A percentile compares a stretch with the other conserved stretches of the same genome.
Conservation (phyloP, 1,284 basidiomycete species). For the Pulveroboletus sp. region DNA sequence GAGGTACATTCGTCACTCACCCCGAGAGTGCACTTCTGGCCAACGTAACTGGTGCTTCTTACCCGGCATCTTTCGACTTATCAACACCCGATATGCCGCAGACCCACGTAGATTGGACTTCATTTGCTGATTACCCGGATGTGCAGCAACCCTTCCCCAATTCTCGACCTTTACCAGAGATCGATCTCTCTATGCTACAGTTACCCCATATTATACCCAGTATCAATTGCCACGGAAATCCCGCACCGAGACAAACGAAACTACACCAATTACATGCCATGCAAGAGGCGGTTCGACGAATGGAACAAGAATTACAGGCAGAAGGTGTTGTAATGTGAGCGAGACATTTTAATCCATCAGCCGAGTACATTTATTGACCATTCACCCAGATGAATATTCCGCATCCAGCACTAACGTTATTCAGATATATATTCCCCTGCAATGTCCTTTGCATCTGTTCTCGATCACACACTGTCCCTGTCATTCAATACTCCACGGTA, state of each 20-base stretch:
- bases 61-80: neutral
- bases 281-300: conserved; percentile 28
- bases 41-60: neutral
- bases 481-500: neutral
- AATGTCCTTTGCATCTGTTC: neutral
- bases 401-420: conserved; percentile 15
- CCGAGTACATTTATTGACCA: neutral
- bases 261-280: conserved; percentile 21
- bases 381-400: conserved; percentile 8
- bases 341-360: neutral
- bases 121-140: conserved; percentile 12
- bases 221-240: neutral
- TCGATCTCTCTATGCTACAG: conserved; percentile 26
- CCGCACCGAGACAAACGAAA: conserved; percentile 14
- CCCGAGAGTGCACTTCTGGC: neutral
- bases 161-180: conserved; percentile 16
- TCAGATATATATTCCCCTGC: conserved; percentile 11
- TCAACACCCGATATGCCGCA: conserved; percentile 1
- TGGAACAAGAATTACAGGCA: conserved; percentile 25
- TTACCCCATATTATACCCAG: conserved; percentile 9
- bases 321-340: conserved; percentile 22
- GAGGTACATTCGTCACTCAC: neutral
- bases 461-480: neutral
- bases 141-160: conserved; percentile 1
- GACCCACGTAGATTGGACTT: conserved; percentile 15